A percentile compares a stretch with the other conserved stretches of the same genome.
Evolutionary conservation across 1,139 yeast genomes (phyloP).

Genomic region (Debaryomycetaceae sp.): DNA sequence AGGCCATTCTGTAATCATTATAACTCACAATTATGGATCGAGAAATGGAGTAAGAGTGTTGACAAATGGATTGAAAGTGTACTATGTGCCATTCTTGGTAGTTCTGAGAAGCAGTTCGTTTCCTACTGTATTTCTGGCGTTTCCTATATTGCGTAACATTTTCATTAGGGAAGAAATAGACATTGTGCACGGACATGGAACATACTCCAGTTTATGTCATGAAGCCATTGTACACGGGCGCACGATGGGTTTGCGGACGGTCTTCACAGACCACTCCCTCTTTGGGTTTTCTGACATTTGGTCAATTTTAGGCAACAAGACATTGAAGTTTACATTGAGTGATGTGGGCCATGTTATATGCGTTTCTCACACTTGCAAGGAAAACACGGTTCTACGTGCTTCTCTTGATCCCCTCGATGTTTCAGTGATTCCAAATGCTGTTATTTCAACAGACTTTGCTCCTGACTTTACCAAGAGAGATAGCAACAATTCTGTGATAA

Average conservation of each 20-base stretch:
- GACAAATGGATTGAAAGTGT: slow-evolving; percentile 89
- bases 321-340: slow-evolving; percentile 75
- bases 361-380: slow-evolving; percentile 96
- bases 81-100: slow-evolving; percentile 81
- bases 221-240: slow-evolving; percentile 89
- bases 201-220: slow-evolving; percentile 80
- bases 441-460: slow-evolving; percentile 73
- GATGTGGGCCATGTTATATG: slow-evolving; percentile 92
- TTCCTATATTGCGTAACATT: slow-evolving; percentile 82
- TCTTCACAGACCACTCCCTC: slow-evolving; percentile 92
- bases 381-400: slow-evolving; percentile 88
- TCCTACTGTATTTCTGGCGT: slow-evolving; percentile 85
- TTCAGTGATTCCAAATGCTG: slow-evolving; percentile 95
- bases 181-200: slow-evolving; percentile 94
- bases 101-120: slow-evolving; percentile 79
- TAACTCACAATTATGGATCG: slow-evolving; percentile 85
- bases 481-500: slow-evolving; percentile 34
- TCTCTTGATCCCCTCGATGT: slow-evolving; percentile 74
- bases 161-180: slow-evolving; percentile 81
- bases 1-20: slow-evolving; percentile 89
- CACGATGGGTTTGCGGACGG: slow-evolving; percentile 89
- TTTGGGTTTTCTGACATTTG: slow-evolving; percentile 91
- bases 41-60: slow-evolving; percentile 78
- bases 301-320: slow-evolving; percentile 81
- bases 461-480: slow-evolving; percentile 42